These are phyloP conservation scores for Rachicladosporium sp. DNA, from an alignment of 2,329 filamentous ascomycete species.

Conservation along the genomic window DNA sequence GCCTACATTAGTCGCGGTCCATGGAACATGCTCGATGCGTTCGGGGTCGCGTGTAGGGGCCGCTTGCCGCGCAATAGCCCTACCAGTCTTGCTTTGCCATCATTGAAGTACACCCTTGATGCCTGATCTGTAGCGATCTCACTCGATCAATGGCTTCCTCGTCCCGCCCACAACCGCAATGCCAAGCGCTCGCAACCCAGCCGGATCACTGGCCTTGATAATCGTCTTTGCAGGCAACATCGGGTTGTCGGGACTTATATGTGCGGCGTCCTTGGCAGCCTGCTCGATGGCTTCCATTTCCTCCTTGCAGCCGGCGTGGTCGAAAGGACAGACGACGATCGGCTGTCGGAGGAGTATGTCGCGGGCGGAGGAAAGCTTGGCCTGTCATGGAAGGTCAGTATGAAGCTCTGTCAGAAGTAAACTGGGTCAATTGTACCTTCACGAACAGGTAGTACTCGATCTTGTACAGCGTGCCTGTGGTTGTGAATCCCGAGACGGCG, in stretches of 20 bases:
- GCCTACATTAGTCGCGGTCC: too few relatives aligned
- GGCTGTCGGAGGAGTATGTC: conserved; percentile 83
- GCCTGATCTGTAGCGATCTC: conserved; percentile 20
- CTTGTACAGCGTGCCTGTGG: conserved; percentile 87
- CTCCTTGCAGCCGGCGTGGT: conserved; percentile 91
- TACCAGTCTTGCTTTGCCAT: too few relatives aligned
- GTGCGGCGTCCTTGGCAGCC: conserved; percentile 81
- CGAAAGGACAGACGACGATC: conserved; percentile 90
- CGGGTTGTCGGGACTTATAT: conserved; percentile 78
- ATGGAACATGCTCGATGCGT: too few relatives aligned
- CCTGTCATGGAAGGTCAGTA: conserved; percentile 41
- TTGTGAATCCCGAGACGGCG: conserved; percentile 81
- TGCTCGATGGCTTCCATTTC: conserved; percentile 98
- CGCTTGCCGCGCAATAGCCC: too few relatives aligned
- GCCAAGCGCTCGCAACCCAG: conserved; percentile 47
- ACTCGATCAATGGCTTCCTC: conserved; percentile 55
- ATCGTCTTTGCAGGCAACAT: conserved; percentile 83
- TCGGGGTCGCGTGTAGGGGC: too few relatives aligned
- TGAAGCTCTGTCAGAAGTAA: too few relatives aligned
- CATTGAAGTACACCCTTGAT: too few relatives aligned
- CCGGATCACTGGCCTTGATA: conserved; percentile 62
- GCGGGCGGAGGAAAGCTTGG: conserved; percentile 72
- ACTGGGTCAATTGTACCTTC: too few relatives aligned
- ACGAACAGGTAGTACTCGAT: conserved; percentile 95
- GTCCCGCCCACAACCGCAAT: conserved; percentile 50